Base-by-base conservation (phyloP, 192 early-diverging fungal genomes). In the Linnemannia exigua region DNA sequence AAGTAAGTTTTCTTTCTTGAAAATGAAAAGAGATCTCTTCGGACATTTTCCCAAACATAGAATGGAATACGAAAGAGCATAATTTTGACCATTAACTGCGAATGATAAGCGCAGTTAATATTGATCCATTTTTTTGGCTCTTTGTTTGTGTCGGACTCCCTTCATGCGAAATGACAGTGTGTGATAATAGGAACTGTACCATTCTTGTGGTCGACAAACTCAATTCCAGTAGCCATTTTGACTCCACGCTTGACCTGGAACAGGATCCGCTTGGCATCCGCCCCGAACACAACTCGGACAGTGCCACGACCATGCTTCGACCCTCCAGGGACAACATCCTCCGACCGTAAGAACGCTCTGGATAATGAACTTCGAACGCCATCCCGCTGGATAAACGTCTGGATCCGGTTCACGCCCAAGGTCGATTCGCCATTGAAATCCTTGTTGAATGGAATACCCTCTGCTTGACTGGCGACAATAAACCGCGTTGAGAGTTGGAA, bases 401-500 rank as follows among this genome's bases (percentile, higher is more conserved):
- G 77, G 25, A 79, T 72, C 52, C 48, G 70, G 67, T 78, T 84
- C 2, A 79, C 77, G 37, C 77, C 82, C 33, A 85, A 36, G 19
- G 77, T 79, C n/a, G 82, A 69, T 22, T 75, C 46, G 16, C 82
- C 82, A 76, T 79, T 85, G 58, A 79, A 79, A 28, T 85, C 82
- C 58, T 79, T 85, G 37, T 79, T 85, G 41, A 79, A 54, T 31
- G 31, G 28, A 1, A 85, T 47, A 25, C 82, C 82, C 25, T 85
- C 82, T 22, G 50, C 54, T 17, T 72, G 41, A 52, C 36, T 79
- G 25, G 74, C 82, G 15, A 25, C 41, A 11, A 79, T 70, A 67
- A 85, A 79, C 5, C 73, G 44, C 35, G 38, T 77, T 5, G 82
- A 85, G 46, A 38, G 19, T 14, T 67, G 58, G 33, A 63, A 69